phyloP scores from a whole-genome alignment of 768 basidiomycete species.

The Boletellus ananas region DNA sequence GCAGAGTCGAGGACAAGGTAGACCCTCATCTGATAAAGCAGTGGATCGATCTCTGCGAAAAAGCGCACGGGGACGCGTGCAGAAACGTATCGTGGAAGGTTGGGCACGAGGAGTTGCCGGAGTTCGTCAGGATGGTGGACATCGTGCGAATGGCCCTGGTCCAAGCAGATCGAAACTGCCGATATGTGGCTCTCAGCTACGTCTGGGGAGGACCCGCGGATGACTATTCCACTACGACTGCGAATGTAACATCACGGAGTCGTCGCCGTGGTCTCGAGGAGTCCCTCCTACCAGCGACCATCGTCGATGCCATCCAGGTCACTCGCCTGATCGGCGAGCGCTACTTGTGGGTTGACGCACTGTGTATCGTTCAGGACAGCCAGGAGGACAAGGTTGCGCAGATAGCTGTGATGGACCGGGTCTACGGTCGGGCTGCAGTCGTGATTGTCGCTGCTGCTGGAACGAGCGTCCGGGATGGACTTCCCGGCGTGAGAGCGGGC shows the following conservation, averaged over 20 bases:
- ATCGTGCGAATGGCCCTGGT: constrained; percentile 12
- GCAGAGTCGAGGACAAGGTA: constrained; percentile 10
- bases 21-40: constrained; percentile 11
- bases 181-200: constrained; percentile 17
- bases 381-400: constrained; percentile 16
- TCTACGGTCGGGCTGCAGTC: constrained; percentile 17
- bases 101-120: constrained; percentile 4
- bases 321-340: constrained; percentile 17
- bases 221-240: constrained; percentile 6
- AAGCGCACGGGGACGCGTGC: constrained; percentile 14
- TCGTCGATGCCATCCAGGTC: constrained; percentile 18
- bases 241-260: constrained; percentile 2
- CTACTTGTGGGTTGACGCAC: constrained; percentile 24
- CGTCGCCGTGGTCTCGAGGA: constrained; percentile 2
- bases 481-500: constrained; percentile 10
- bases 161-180: constrained; percentile 1
- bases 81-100: constrained; percentile 9
- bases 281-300: constrained; percentile 13
- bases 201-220: constrained; percentile 12
- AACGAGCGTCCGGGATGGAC: constrained; percentile 2
- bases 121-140: constrained; percentile 14
- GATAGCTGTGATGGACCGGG: constrained; percentile 16
- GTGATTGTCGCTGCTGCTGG: constrained; percentile 20
- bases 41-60: constrained; percentile 18
- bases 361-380: constrained; percentile 25